Percentiles rank a stretch among this genome's conserved stretches.
These are phyloP conservation scores for Peniophora sp. DNA, from an alignment of 1,284 basidiomycete genomes.

Conservation along the genomic window DNA sequence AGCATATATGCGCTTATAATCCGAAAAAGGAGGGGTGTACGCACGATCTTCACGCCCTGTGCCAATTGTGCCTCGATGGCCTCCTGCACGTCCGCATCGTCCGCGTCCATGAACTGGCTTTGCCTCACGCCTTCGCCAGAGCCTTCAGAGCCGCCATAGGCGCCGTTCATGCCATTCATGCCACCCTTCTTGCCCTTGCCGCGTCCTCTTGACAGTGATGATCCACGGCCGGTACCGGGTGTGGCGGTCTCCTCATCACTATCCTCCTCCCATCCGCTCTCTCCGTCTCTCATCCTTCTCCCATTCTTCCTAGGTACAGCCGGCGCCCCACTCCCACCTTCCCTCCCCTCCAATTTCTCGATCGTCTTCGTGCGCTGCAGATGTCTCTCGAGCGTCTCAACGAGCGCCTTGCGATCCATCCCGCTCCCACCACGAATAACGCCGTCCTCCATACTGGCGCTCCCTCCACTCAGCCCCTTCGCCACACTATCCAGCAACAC, in stretches of 20 bases:
- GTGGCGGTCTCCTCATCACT: slow-evolving; percentile 44
- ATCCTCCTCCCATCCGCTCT: slow-evolving; percentile 9
- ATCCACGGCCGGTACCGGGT: slow-evolving; percentile 22
- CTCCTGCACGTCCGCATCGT: slow-evolving; percentile 78
- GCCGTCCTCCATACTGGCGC: slow-evolving; percentile 64
- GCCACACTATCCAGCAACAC: too few species aligned
- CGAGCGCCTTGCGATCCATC: slow-evolving; percentile 77
- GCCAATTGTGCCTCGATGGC: slow-evolving; percentile 80
- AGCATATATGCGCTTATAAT: neutral
- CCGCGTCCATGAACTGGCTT: slow-evolving; percentile 88
- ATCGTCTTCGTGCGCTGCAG: slow-evolving; percentile 84
- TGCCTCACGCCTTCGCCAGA: slow-evolving; percentile 11
- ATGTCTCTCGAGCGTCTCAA: slow-evolving; percentile 75
- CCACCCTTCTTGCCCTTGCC: slow-evolving; percentile 20
- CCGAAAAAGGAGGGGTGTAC: slow-evolving; percentile 6
- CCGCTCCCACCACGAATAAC: slow-evolving; percentile 28
- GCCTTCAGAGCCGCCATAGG: slow-evolving; percentile 8
- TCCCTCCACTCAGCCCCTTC: slow-evolving; percentile 27
- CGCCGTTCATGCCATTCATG: slow-evolving; percentile 17
- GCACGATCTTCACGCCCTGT: slow-evolving; percentile 64
- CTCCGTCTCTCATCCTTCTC: slow-evolving; percentile 4
- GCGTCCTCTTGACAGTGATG: neutral
- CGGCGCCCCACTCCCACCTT: slow-evolving; percentile 19
- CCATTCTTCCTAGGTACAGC: slow-evolving; percentile 30
- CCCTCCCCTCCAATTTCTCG: slow-evolving; percentile 73